These are phyloP conservation scores for Ophiocordyceps camponoti-leonardi DNA, from an alignment of 2,329 filamentous ascomycete genomes.

Conservation along the genomic window DNA sequence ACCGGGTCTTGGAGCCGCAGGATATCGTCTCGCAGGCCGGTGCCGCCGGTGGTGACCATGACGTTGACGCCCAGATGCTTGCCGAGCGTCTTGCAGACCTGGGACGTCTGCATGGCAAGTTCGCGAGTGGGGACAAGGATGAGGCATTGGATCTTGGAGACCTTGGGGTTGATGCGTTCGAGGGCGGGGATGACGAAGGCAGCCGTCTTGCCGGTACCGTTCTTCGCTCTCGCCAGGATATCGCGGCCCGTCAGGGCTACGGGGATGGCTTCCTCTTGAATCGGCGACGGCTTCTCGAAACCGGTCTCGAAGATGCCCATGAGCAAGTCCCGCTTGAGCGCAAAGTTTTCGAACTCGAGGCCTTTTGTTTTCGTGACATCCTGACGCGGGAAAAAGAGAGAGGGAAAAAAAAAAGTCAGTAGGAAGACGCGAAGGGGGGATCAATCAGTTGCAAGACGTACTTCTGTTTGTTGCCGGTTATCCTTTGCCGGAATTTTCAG, in stretches of 20 bases:
- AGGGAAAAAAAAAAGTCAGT: not conserved
- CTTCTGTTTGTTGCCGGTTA: slow-evolving; percentile 66
- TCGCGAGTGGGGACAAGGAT: slow-evolving; percentile 95
- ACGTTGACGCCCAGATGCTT: slow-evolving; percentile 96
- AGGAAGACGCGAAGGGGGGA: not conserved
- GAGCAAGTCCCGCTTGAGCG: slow-evolving; percentile 82
- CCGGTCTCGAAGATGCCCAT: slow-evolving; percentile 99
- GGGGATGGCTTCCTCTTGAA: slow-evolving; percentile 97
- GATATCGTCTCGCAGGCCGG: slow-evolving; percentile 89
- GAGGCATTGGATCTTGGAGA: slow-evolving; percentile 87
- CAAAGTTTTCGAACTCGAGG: slow-evolving; percentile 93
- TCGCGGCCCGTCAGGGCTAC: slow-evolving; percentile 91
- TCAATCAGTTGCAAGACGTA: slow-evolving; percentile 13
- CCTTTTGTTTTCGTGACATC: slow-evolving; percentile 98
- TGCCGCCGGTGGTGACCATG: slow-evolving; percentile 98
- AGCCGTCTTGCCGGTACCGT: slow-evolving; percentile 95
- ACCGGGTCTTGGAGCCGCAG: slow-evolving; percentile 86
- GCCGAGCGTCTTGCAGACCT: slow-evolving; percentile 96
- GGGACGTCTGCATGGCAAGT: slow-evolving; percentile 92
- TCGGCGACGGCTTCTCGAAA: slow-evolving; percentile 96
- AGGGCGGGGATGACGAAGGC: slow-evolving; percentile 94
- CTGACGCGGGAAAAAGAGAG: no score
- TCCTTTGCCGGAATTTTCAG: slow-evolving; percentile 60
- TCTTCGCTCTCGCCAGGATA: slow-evolving; percentile 91
- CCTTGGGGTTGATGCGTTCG: slow-evolving; percentile 92